Base-by-base conservation (phyloP, 2,329 filamentous ascomycete genomes). In the Raffaelea ambrosiae region DNA sequence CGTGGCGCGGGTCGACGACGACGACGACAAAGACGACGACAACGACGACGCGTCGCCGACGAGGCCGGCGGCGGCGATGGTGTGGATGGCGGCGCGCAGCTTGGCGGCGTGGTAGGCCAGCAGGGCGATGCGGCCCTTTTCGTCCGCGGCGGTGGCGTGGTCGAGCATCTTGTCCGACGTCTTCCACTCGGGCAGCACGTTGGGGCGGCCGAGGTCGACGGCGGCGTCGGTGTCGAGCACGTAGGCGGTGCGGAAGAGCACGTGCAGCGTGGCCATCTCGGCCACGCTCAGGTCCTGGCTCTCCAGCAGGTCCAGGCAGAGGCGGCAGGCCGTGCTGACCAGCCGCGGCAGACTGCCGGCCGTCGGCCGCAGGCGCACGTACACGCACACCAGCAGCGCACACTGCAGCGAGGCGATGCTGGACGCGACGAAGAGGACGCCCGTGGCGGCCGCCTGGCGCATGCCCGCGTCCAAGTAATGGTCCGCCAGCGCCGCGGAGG, bases 271-370 rank as follows among this genome's bases (percentile, higher is more conserved):
- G 14, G 26, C 43, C 13, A 19, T 44, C 18, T 44, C 43, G 13
- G 14, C 43, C 3, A 13, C 31, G 14, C 14, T 38, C 18, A 44
- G 31, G 21, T 44, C 43, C n/a, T 33, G 29, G 31, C 43, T 44
- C 31, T 44, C 43, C 18, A 44, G 31, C 31, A 44, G 33, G 31
- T 44, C 43, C 10, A 44, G 33, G 31, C 43, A 44, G 29, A 44
- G 36, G n/a, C 43, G 43, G 14, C 18, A 44, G 3, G 43, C 43
- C 3, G 33, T 31, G 19, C 16, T 44, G 21, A 38, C 43, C 3
- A 38, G 9, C 3, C 43, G 29, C 13, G 43, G 13, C 31, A 44
- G 21, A 21, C 18, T 21, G 11, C 43, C 43, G 2, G 43, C 26
- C 5, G 26, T 13, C 13, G 31, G 43, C 29, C 38, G 29, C 29